Base-by-base conservation (phyloP, 2,329 filamentous ascomycete species). In the Colletotrichum euphorbiae region DNA sequence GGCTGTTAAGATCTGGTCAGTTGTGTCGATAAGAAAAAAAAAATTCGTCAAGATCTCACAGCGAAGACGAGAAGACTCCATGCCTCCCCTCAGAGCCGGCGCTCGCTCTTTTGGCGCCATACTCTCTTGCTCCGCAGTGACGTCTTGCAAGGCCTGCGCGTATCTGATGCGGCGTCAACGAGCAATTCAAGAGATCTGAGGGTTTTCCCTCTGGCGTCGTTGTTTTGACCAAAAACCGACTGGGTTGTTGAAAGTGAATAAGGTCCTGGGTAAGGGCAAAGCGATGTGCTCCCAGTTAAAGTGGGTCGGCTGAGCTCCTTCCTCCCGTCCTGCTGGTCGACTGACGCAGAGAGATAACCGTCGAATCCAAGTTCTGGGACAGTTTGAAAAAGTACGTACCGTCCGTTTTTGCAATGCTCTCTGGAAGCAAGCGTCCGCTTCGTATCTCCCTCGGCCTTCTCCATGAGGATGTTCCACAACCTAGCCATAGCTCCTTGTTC, bases 21-120 rank as follows among this genome's bases (percentile, higher is more conserved):
- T 48, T 21, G 7, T 33, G 15, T 2, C 42, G 8, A 6, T 38
- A 15, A 38, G 24, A 6, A 6, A 19, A 7, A 54, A 8, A 3
- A 3, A 24, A 24, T 3, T 19, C 4, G 6, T 11, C 8, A 6
- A 28, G 17, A n/a, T 15, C 62, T 66, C 31, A 69, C 66, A 43
- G 7, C 15, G 46, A 65, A 28, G 21, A 28, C 21, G 48, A 19
- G 48, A 45, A 13, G 42, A 21, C 9, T 51, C 55, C 6, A 24
- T 13, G 28, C 33, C 62, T 24, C 12, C 48, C 33, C 38, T 50
- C 13, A 31, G 31, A n/a, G 33, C 17, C 19, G 4, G 28, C 50
- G 36, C 31, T 19, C n/a, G 43, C 12, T 55, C 61, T 24, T 45
- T 66, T 11, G 33, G 62, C 28, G 33, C 31, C 66, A 69, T 69